A percentile compares a stretch with the other conserved stretches of the same genome.
phyloP scores from a whole-genome alignment of 352 stramenopile species.

The Phytophthora europaea region DNA sequence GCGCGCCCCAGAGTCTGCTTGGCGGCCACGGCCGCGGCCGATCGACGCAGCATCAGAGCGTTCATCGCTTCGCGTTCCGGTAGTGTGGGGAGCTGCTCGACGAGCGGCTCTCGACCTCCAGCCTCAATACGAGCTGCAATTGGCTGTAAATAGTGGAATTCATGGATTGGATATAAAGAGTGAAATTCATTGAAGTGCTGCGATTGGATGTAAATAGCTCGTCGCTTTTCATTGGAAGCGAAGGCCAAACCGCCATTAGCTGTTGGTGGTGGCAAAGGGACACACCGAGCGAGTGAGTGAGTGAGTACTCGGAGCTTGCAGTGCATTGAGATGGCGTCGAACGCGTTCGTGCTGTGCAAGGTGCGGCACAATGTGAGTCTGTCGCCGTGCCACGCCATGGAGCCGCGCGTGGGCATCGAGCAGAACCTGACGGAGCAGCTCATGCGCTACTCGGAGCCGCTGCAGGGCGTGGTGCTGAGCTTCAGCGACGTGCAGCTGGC shows the following conservation, averaged over 20 bases:
- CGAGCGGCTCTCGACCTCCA: constrained; percentile 16
- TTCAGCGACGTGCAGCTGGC: constrained; percentile 78
- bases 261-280: constrained; percentile 13
- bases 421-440: constrained; percentile 79
- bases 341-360: constrained; percentile 70
- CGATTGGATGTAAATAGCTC: constrained; percentile 12
- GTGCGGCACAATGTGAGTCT: constrained; percentile 80
- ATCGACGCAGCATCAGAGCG: constrained; percentile 71
- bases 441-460: constrained; percentile 83
- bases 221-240: constrained; percentile 43
- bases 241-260: constrained; percentile 17
- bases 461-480: constrained; percentile 78
- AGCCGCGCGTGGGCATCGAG: constrained; percentile 76
- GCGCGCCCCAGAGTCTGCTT: constrained; percentile 39
- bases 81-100: constrained; percentile 33
- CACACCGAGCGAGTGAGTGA: background rate
- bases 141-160: background rate
- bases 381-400: constrained; percentile 74
- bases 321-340: constrained; percentile 30
- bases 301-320: background rate
- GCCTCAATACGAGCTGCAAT: background rate
- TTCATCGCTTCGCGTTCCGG: constrained; percentile 48
- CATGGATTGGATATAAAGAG: background rate
- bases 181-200: background rate
- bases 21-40: constrained; percentile 45